Evolutionary conservation across 2,329 filamentous ascomycete genomes (phyloP).

Genomic region (Penicillium rolfsii): DNA sequence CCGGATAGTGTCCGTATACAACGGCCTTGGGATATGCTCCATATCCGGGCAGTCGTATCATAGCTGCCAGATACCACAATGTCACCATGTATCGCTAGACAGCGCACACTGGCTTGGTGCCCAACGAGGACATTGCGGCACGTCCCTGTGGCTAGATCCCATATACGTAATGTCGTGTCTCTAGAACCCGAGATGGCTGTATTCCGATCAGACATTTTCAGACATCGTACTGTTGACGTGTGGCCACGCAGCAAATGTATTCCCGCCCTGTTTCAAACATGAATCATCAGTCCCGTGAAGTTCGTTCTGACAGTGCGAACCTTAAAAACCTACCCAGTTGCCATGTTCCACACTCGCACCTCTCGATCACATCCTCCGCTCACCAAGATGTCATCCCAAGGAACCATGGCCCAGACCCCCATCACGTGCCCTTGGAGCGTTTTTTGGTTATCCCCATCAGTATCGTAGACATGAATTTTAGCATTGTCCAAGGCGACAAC

Average conservation of each 20-base stretch:
- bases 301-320: background rate
- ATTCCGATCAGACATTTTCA: conserved; percentile 94
- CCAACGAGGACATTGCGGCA: conserved; percentile 92
- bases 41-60: conserved; percentile 94
- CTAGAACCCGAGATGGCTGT: conserved; percentile 96
- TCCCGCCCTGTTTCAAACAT: conserved; percentile 58
- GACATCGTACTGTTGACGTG: conserved; percentile 91
- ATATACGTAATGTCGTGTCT: conserved; percentile 91
- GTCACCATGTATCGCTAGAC: conserved; percentile 93
- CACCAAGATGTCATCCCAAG: conserved; percentile 92
- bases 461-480: conserved; percentile 97
- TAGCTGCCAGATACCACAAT: conserved; percentile 98
- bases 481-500: conserved; percentile 97
- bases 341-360: conserved; percentile 95
- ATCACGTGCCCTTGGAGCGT: conserved; percentile 95
- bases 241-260: conserved; percentile 87
- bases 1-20: conserved; percentile 88
- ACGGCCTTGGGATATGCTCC: conserved; percentile 94
- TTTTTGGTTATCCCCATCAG: conserved; percentile 82
- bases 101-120: conserved; percentile 93
- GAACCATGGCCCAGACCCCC: conserved; percentile 99
- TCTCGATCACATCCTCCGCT: conserved; percentile 96
- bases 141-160: conserved; percentile 86
- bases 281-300: background rate
- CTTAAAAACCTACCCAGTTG: conserved; percentile 70